A percentile compares a stretch with the other conserved stretches of the same genome.
phyloP scores from a whole-genome alignment of 2,329 filamentous ascomycete genomes.

The Lecanoromycetidae sp. region DNA sequence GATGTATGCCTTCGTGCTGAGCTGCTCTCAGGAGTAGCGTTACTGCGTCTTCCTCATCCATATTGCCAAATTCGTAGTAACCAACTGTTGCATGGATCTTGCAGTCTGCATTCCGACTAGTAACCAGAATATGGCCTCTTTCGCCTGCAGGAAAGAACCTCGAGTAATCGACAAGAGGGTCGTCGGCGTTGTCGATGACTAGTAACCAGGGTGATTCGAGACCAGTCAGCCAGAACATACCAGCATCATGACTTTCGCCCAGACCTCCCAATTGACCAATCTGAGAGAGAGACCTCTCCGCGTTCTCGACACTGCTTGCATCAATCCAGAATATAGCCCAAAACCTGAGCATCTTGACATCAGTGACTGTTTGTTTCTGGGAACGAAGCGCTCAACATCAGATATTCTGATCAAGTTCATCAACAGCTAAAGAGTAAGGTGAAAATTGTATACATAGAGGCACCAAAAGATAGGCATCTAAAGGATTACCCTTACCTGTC shows the following conservation, averaged over 20 bases:
- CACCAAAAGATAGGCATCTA: no score
- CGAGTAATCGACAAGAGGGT: constrained; percentile 25
- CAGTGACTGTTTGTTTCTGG: no score
- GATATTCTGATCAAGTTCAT: no score
- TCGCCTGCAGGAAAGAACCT: constrained; percentile 25
- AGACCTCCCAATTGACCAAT: constrained; percentile 13
- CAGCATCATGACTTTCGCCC: constrained; percentile 10
- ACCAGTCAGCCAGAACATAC: constrained; percentile 21
- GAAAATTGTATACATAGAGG: no score
- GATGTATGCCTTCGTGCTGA: constrained; percentile 1
- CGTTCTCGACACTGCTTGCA: constrained; percentile 13
- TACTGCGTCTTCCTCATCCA: constrained; percentile 23
- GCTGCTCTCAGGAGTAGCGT: constrained; percentile 23
- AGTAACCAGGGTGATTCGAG: constrained; percentile 23
- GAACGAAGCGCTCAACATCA: no score
- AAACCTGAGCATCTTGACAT: constrained; percentile 18
- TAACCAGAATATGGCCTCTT: constrained; percentile 28
- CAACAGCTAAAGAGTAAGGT: no score
- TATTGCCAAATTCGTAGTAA: constrained; percentile 19
- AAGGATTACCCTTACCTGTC: constrained; percentile 25
- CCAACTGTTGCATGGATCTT: constrained; percentile 24
- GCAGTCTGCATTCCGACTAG: constrained; percentile 27
- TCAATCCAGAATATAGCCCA: constrained; percentile 24
- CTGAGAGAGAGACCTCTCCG: constrained; percentile 11
- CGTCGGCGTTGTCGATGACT: constrained; percentile 26